Base-by-base conservation (phyloP, 495 filamentous ascomycete genomes). In the Aspergillus baeticus region DNA sequence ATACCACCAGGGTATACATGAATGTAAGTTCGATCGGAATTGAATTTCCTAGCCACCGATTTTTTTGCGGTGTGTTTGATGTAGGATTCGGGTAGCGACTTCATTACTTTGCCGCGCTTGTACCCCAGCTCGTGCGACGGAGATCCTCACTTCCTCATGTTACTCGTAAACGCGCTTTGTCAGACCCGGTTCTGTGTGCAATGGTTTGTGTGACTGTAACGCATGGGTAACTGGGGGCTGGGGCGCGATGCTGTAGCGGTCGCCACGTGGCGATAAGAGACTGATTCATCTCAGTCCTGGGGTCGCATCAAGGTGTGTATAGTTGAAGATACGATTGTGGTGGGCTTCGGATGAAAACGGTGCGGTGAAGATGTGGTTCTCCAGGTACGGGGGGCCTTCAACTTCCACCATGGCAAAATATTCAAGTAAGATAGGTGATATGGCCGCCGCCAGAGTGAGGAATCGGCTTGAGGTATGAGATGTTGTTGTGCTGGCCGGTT, bases 191-290 rank as follows among this genome's bases (percentile, higher is more conserved):
- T 33, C 18, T 11, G 15, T n/a, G 47, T 15, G 44, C 10, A 31
- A 49, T 49, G 46, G 46, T 49, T 49, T 33, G 46, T 49, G 33
- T 35, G 7, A 49, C 31, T 3, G 31, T 21, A n/a, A 10, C n/a
- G 31, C 31, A 22, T 43, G 11, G 17, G 6, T 18, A 10, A 18
- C 41, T 18, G 2, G 41, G 33, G 15, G 46, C 31, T 49, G 46
- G 46, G 18, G 22, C 31, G 46, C 46, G 46, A 22, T 49, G 46
- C 21, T 37, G 5, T 49, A 49, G 3, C 15, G 31, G 10, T 11
- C 1, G 1, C 20, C 10, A 8, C 46, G 46, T 49, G 46, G 46
- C 46, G 46, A 49, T 49, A 47, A 6, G 10, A 20, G 26, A 29
- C 26, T 29, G 22, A 22, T 43, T 18, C 41, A 7, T 10, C 38